Evolutionary conservation across 441 rosid species (phyloP), one percentile per base, ranked within the genome.

Genomic region (Populus tomentosa): DNA sequence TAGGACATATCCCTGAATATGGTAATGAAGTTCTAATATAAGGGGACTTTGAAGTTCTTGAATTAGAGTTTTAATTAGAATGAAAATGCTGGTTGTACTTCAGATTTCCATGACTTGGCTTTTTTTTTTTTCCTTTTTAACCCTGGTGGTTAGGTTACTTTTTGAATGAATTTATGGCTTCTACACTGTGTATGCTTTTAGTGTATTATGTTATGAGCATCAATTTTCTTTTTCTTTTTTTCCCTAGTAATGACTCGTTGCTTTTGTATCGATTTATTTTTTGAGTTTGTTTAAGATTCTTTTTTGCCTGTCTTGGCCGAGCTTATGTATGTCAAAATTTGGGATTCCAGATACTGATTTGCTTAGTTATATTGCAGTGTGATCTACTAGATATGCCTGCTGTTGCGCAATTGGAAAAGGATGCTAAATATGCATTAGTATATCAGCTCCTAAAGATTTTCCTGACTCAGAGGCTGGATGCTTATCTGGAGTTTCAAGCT

Each of bases 381-480:
- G 98, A 94, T 85, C 84, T 97, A 71, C 84, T 94, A 81, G 98
- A 89, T 79, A 85, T 94, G 94, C 95, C 91, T 69, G 98, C 99
- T 13, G 84, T 97, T 21, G 86, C 80, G 56, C 99, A 94, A 82
- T 77, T 97, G 83, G 98, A 97, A 87, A 89, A 89, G 78, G 98
- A 92, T 84, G 84, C 89, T 7, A 89, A 90, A 74, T 80, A 92
- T 85, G 88, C 90, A 8, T 82, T 88, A 65, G 90, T 91, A 36
- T 97, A 89, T 86, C 94, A 93, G 85, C 98, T 97, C 38, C 85
- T 94, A 74, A 87, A 91, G 80, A 92, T 97, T 71, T 97, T 97
- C 82, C 85, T 94, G 76, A 91, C 98, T 71, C 91, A 90, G 86
- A 89, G 87, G 77, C 87, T 94, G 68, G 93, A 90, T 78, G 85